Evolutionary conservation across 306 rosid species (phyloP).

Genomic region (Herpetospermum pedunculosum): DNA sequence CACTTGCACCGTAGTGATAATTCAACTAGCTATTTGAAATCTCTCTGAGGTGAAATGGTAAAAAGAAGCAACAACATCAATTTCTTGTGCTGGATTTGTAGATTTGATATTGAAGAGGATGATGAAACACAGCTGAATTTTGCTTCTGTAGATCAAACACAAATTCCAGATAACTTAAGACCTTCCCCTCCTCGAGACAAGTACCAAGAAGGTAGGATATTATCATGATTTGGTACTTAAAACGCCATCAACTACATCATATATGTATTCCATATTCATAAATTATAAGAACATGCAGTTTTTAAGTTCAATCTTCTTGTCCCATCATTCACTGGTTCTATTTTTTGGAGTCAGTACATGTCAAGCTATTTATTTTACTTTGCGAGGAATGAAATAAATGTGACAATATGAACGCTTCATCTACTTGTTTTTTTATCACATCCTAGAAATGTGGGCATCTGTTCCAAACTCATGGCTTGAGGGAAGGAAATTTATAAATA

Average conservation of each 20-base stretch:
- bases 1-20: neutral
- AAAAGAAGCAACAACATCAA: neutral
- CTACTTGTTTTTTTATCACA: neutral
- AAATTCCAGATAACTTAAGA: slow-evolving; percentile 21
- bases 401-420: neutral
- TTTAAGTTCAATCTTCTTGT: neutral
- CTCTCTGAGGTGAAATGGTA: neutral
- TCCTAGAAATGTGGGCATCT: neutral
- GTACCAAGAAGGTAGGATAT: slow-evolving; percentile 28
- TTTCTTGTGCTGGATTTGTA: slow-evolving; percentile 17
- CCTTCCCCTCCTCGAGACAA: slow-evolving; percentile 49
- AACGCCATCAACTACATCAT: neutral
- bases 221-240: neutral
- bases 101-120: slow-evolving; percentile 71
- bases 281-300: neutral
- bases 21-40: neutral
- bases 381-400: neutral
- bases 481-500: neutral
- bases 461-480: neutral
- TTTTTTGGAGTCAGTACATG: neutral
- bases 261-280: neutral
- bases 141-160: slow-evolving; percentile 33
- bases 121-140: slow-evolving; percentile 37
- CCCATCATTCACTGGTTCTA: neutral
- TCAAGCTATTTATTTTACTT: neutral